Percentiles rank a stretch among this genome's conserved stretches.
Conservation (phyloP, 2,329 filamentous ascomycete species). For the Cercospora canescens region DNA sequence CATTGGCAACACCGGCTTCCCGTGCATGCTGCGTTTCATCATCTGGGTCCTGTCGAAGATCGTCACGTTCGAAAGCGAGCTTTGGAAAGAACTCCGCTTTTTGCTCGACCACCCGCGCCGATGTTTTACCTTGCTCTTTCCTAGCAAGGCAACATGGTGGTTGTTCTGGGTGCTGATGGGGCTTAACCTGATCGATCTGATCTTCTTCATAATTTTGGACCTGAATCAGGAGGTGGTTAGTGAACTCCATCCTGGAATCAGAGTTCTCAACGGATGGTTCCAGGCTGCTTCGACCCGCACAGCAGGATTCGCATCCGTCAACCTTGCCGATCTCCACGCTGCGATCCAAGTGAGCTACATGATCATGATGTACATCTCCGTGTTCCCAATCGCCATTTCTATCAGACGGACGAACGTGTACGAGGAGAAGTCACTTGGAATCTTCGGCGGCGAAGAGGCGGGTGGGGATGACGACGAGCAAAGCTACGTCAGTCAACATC, state of each 20-base stretch:
- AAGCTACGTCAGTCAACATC: slow-evolving; percentile 86
- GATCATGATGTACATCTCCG: slow-evolving; percentile 99
- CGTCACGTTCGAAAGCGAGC: slow-evolving; percentile 63
- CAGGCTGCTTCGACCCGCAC: slow-evolving; percentile 88
- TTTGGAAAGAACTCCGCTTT: slow-evolving; percentile 90
- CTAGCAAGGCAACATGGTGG: slow-evolving; percentile 91
- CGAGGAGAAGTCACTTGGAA: slow-evolving; percentile 82
- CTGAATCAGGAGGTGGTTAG: slow-evolving; percentile 71
- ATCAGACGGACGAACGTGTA: slow-evolving; percentile 95
- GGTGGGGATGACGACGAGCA: slow-evolving; percentile 60
- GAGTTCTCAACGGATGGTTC: slow-evolving; percentile 84
- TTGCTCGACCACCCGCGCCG: slow-evolving; percentile 91
- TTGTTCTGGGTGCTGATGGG: slow-evolving; percentile 81
- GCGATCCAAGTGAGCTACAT: slow-evolving; percentile 92
- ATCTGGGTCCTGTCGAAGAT: slow-evolving; percentile 79
- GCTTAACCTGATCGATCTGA: slow-evolving; percentile 80
- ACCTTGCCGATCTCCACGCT: slow-evolving; percentile 75
- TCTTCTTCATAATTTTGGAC: slow-evolving; percentile 92
- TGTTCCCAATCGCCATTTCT: slow-evolving; percentile 94
- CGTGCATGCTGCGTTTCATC: slow-evolving; percentile 87
- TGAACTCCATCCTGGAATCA: slow-evolving; percentile 67
- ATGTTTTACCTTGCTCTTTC: slow-evolving; percentile 94
- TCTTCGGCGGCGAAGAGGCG: slow-evolving; percentile 60
- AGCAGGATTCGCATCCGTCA: slow-evolving; percentile 83
- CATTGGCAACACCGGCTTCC: slow-evolving; percentile 93